Conservation (phyloP, 108 stramenopile species). For the Parietichytrium sp. region DNA sequence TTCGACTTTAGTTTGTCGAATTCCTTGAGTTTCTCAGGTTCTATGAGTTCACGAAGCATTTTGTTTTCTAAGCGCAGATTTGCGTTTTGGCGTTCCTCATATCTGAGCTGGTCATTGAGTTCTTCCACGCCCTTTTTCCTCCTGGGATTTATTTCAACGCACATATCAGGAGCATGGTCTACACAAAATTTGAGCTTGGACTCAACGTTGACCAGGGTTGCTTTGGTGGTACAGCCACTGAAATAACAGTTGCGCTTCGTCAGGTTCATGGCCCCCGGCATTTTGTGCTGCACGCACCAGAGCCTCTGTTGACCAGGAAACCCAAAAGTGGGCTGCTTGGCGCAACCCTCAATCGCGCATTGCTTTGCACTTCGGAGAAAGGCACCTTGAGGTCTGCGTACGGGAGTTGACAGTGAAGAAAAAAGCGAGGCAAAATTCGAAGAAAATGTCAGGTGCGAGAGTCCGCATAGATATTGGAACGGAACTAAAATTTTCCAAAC, state of each 20-base stretch:
- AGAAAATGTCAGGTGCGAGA: no score
- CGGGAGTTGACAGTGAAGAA: no score
- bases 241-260: neutral
- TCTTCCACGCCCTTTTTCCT: neutral
- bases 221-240: neutral
- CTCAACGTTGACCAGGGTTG: neutral
- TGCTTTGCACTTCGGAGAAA: neutral
- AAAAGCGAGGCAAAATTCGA: no score
- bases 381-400: constrained; percentile 5
- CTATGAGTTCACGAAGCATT: neutral
- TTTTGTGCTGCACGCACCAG: constrained; percentile 18
- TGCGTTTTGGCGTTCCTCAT: neutral
- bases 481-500: no score
- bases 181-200: neutral
- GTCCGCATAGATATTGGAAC: no score
- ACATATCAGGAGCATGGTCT: neutral
- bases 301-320: neutral
- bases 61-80: neutral
- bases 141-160: neutral
- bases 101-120: constrained; percentile 1
- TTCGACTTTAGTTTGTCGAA: no score
- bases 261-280: neutral
- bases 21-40: neutral
- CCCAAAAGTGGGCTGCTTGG: constrained; percentile 1
- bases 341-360: neutral